These are phyloP conservation scores for Oxytropis ochrocephala DNA, from an alignment of 306 rosid genomes.

Conservation along the genomic window DNA sequence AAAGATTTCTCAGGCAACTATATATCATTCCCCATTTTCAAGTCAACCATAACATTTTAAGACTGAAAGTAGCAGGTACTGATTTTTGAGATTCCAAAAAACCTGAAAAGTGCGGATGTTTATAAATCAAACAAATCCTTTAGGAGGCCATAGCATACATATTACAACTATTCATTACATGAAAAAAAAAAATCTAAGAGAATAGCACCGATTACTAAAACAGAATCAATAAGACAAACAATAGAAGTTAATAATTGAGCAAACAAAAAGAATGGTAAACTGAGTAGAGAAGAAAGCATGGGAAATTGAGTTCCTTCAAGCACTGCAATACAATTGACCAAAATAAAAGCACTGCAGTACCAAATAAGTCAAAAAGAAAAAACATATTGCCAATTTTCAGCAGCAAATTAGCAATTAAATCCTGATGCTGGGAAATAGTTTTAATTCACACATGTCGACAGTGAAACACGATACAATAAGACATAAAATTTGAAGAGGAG, in stretches of 20 bases:
- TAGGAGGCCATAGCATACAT: background rate
- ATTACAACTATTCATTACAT: background rate
- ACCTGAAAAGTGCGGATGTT: constrained; percentile 14
- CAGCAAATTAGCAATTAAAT: background rate
- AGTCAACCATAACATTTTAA: background rate
- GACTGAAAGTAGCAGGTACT: background rate
- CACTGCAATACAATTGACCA: background rate
- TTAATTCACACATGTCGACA: background rate
- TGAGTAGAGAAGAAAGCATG: background rate
- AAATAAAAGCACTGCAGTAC: background rate
- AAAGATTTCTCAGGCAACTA: background rate
- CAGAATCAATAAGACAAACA: background rate
- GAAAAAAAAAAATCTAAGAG: background rate
- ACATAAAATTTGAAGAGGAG: background rate
- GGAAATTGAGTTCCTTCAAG: background rate
- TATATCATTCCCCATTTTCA: background rate
- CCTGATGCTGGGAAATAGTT: background rate
- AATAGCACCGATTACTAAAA: background rate
- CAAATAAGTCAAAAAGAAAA: background rate
- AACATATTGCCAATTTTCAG: background rate
- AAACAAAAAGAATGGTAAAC: background rate
- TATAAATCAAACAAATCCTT: background rate
- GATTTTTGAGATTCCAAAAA: background rate
- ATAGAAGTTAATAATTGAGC: background rate
- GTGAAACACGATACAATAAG: background rate